Evolutionary conservation across 192 early-diverging fungal species (phyloP).

Genomic region (Funneliformis mosseae): DNA sequence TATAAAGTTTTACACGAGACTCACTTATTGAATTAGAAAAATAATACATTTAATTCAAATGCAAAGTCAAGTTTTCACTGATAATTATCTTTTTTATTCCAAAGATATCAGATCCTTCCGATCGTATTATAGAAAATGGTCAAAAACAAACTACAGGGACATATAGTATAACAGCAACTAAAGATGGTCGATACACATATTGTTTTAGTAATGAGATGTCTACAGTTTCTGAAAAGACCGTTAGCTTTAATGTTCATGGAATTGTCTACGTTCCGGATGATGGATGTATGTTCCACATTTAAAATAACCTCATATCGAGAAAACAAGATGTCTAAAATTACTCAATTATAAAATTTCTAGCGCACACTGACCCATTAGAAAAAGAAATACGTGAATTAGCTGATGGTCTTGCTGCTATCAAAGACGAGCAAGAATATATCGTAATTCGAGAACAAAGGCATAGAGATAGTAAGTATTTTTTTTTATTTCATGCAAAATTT

Average conservation of each 20-base stretch:
- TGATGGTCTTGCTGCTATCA: conserved; percentile 60
- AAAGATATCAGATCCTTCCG: conserved; percentile 53
- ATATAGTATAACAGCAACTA: conserved; percentile 47
- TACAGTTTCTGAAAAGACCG: conserved; percentile 56
- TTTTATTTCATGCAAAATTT: neutral
- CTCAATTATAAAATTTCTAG: conserved; percentile 4
- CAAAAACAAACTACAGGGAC: conserved; percentile 44
- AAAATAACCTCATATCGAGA: conserved; percentile 28
- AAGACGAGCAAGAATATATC: conserved; percentile 75
- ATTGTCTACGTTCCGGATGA: conserved; percentile 45
- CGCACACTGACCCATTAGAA: conserved; percentile 62
- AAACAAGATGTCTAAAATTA: conserved; percentile 15
- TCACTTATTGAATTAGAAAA: neutral
- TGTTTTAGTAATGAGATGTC: conserved; percentile 80
- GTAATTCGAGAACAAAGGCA: conserved; percentile 63
- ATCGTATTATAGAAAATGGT: conserved; percentile 39
- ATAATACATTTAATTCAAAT: neutral
- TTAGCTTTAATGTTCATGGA: conserved; percentile 62
- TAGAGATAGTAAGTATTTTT: conserved; percentile 61
- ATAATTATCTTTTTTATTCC: neutral
- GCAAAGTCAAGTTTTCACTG: neutral
- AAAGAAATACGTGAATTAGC: conserved; percentile 66
- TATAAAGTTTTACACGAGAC: too few species aligned
- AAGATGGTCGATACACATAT: conserved; percentile 64
- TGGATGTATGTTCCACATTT: conserved; percentile 39